phyloP scores from a whole-genome alignment of 1,139 yeast genomes.

The Yamadazyma dendronema region DNA sequence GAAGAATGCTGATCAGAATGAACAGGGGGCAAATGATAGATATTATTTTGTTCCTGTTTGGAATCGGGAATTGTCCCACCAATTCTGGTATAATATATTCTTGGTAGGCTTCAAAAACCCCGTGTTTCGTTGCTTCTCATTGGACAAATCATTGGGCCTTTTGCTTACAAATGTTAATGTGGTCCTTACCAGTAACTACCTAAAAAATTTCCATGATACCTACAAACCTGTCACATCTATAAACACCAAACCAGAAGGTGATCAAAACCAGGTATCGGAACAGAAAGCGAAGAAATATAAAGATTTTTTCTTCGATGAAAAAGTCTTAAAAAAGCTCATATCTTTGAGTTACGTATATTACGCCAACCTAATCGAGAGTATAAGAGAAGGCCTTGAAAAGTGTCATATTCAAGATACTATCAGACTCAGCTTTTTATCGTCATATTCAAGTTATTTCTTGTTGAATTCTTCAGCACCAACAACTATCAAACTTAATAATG shows the following conservation, averaged over 20 bases:
- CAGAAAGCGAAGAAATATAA: constrained; percentile 5
- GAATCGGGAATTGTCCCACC: constrained; percentile 18
- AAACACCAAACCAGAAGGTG: constrained; percentile 5
- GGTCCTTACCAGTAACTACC: constrained; percentile 19
- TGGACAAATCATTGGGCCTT: constrained; percentile 39
- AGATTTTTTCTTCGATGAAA: constrained; percentile 26
- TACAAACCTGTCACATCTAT: constrained; percentile 12
- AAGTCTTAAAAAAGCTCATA: constrained; percentile 30
- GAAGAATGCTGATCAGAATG: neutral
- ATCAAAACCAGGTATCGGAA: neutral
- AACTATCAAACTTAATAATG: constrained; percentile 30
- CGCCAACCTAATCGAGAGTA: constrained; percentile 33
- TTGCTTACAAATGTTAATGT: constrained; percentile 25
- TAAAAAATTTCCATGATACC: constrained; percentile 16
- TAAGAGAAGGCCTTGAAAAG: constrained; percentile 30
- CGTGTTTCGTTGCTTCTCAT: constrained; percentile 32
- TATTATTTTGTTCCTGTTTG: constrained; percentile 28
- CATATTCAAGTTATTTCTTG: constrained; percentile 38
- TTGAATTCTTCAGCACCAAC: constrained; percentile 35
- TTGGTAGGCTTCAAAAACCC: constrained; percentile 6
- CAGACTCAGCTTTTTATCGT: constrained; percentile 36
- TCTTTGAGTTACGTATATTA: constrained; percentile 35
- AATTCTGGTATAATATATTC: constrained; percentile 25
- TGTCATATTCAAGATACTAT: constrained; percentile 38
- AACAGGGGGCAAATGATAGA: neutral